These are phyloP conservation scores for Beauveria sp. DNA, from an alignment of 2,329 filamentous ascomycete genomes.

Conservation along the genomic window DNA sequence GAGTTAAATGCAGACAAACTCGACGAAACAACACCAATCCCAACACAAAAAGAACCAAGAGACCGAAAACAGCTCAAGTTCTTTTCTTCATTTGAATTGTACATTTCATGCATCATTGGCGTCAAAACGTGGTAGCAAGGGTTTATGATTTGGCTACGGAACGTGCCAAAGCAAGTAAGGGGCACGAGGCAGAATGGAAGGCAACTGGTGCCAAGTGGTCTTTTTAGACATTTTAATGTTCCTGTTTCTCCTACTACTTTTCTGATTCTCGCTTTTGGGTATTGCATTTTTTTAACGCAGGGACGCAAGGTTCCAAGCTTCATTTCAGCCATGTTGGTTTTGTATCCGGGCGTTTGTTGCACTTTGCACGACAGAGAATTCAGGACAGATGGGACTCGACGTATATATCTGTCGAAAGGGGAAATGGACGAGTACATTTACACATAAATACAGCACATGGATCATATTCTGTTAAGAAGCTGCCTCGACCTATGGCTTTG, in stretches of 20 bases:
- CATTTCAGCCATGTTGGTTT: slow-evolving; percentile 5
- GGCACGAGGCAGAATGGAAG: not conserved
- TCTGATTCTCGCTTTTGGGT: not conserved
- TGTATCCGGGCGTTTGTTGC: not conserved
- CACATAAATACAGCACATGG: not conserved
- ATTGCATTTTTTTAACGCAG: not conserved
- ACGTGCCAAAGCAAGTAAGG: not conserved
- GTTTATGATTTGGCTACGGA: slow-evolving; percentile 1
- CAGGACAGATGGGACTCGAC: not conserved
- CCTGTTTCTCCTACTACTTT: not conserved
- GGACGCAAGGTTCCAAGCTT: not conserved
- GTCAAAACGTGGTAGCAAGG: not conserved
- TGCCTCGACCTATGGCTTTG: not conserved
- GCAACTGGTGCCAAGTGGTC: not conserved
- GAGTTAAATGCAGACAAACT: not conserved
- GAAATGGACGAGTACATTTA: not conserved
- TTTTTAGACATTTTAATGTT: not conserved
- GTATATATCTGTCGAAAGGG: not conserved
- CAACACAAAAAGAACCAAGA: not conserved
- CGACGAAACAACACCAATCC: not conserved
- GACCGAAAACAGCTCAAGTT: not conserved
- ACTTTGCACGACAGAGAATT: no score
- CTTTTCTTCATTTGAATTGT: not conserved
- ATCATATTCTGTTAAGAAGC: not conserved
- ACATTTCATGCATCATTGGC: slow-evolving; percentile 11